A percentile compares a stretch with the other conserved stretches of the same genome.
These are phyloP conservation scores for Plasmodium yoelii DNA, from an alignment of 169 alveolate genomes.

Conservation along the genomic window DNA sequence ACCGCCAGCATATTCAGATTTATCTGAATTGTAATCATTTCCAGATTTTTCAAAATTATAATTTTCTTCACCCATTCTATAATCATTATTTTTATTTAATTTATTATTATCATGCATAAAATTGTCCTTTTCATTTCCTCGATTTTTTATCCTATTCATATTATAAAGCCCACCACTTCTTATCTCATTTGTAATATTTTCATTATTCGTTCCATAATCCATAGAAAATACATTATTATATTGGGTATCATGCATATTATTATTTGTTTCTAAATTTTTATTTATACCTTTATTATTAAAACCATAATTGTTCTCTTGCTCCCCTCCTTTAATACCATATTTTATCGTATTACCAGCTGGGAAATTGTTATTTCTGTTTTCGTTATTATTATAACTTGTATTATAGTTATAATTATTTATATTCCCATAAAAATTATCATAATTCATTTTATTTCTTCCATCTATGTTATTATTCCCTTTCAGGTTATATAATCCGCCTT, in stretches of 20 bases:
- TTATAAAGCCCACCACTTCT: neutral
- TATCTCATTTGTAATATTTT: neutral
- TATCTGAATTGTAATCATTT: constrained; percentile 2
- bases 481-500: neutral
- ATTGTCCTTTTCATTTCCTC: constrained; percentile 1
- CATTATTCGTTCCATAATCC: neutral
- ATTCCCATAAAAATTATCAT: neutral
- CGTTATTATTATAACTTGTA: too few relatives aligned
- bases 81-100: neutral
- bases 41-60: constrained; percentile 5
- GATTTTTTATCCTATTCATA: constrained; percentile 7
- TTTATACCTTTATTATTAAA: too few relatives aligned
- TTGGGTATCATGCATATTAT: too few relatives aligned
- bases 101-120: constrained; percentile 1
- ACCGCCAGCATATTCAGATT: neutral
- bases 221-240: too few relatives aligned
- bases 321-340: too few relatives aligned
- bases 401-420: too few relatives aligned
- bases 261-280: too few relatives aligned
- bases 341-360: too few relatives aligned
- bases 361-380: too few relatives aligned
- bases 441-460: neutral
- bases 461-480: neutral
- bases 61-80: constrained; percentile 3
- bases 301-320: too few relatives aligned